Evolutionary conservation across 208 protist species (phyloP), one percentile per base, ranked within the genome.

Genomic region (Angomonas deanei): DNA sequence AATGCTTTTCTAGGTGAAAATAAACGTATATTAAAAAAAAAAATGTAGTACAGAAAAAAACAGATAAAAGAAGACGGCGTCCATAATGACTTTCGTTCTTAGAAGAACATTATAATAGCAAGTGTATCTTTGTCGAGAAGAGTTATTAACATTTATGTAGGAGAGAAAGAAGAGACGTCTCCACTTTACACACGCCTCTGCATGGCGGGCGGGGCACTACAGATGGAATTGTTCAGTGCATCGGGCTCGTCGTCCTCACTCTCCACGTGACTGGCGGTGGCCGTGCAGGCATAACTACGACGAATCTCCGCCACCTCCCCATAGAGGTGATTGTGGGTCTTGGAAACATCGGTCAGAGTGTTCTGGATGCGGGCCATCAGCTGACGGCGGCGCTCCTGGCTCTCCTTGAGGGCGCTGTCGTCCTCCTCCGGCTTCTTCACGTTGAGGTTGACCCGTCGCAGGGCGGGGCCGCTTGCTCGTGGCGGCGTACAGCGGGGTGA

Each of bases 271-370:
- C 50, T 56, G 23, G 10, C 3, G 23, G 50, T 56, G 23, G 50
- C 50, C 4, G 50, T 56, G 28, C 50, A 56, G 11, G 50, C 50
- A 28, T 56, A 56, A 24, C 50, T 56, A 15, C 50, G 21, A n/a
- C 50, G 50, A n/a, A 56, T 56, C 50, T 56, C 50, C 50, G 50
- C 50, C 21, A 56, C 50, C 50, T 56, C 50, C 15, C 50, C 50
- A 28, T 56, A 56, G 11, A 56, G 23, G 50, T 24, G 50, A 28
- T 3, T 31, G 50, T 56, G 50, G 21, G 50, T 56, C 50, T 56
- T 56, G 50, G 50, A 56, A 24, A 56, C 50, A 5, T 56, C 50
- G 23, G 50, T 15, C 23, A 56, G 50, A 28, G 50, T 56, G 50
- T 33, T 33, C 28, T 56, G 50, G 28, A 56, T 56, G 15, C 50